Evolutionary conservation across 805 yeast species (phyloP).

Genomic region (Nakazawaea holstii): DNA sequence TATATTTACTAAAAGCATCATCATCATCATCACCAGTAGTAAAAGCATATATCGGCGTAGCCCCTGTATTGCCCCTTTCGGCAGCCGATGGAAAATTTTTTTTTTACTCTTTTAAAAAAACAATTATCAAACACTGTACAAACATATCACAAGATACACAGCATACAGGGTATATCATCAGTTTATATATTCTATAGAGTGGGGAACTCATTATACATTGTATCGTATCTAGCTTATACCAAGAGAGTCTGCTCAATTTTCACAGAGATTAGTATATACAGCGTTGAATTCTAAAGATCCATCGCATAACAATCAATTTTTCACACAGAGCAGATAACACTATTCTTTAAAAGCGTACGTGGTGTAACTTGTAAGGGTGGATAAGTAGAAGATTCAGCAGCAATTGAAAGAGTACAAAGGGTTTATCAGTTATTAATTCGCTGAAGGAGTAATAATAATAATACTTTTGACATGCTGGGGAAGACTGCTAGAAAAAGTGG

Average conservation of each 20-base stretch:
- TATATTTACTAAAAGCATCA: not conserved
- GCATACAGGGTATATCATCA: too few species aligned
- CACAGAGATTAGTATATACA: too few species aligned
- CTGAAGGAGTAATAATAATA: not conserved
- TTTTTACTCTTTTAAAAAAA: not conserved
- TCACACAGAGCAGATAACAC: slow-evolving; percentile 1
- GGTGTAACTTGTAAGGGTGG: too few species aligned
- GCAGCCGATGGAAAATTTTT: not conserved
- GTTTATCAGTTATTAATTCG: not conserved
- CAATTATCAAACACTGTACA: too few species aligned
- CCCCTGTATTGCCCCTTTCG: not conserved
- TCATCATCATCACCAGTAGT: not conserved
- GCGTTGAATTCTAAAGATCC: not conserved
- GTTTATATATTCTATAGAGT: too few species aligned
- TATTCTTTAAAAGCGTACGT: too few species aligned
- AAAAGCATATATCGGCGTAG: too few species aligned
- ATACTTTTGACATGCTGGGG: slow-evolving; percentile 20
- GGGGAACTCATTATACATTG: too few species aligned
- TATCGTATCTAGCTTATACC: too few species aligned
- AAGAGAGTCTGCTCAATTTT: too few species aligned
- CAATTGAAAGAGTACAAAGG: not conserved
- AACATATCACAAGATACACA: too few species aligned
- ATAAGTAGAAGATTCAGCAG: too few species aligned
- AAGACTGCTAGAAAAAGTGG: slow-evolving; percentile 24
- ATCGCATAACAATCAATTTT: not conserved